Percentiles rank a stretch among this genome's conserved stretches.
These are phyloP conservation scores for Malus hybrid DNA, from an alignment of 331 rosid genomes.

Conservation along the genomic window DNA sequence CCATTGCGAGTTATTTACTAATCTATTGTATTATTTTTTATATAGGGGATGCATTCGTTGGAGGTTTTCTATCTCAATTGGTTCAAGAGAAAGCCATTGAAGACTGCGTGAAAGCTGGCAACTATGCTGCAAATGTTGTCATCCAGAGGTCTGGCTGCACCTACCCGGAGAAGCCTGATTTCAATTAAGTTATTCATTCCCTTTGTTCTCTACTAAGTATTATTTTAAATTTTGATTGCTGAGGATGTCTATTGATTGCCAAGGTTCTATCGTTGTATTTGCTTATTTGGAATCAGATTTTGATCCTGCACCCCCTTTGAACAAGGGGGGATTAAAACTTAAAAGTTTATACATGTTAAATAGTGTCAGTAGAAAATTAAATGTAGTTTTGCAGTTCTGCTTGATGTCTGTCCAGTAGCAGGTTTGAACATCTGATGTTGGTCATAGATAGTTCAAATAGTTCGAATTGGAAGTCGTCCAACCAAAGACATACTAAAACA, in stretches of 20 bases:
- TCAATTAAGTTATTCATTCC: conserved; percentile 21
- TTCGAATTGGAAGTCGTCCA: background rate
- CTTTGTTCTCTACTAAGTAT: background rate
- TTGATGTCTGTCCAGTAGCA: background rate
- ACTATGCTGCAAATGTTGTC: conserved; percentile 76
- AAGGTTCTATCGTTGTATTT: background rate
- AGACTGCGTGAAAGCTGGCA: conserved; percentile 84
- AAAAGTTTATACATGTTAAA: background rate
- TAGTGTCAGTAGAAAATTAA: background rate
- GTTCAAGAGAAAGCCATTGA: conserved; percentile 66
- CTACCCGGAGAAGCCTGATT: conserved; percentile 89
- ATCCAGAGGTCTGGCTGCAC: conserved; percentile 95
- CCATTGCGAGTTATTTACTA: background rate
- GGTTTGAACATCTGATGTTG: background rate
- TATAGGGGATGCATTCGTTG: conserved; percentile 86
- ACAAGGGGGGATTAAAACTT: background rate
- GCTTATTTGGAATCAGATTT: background rate
- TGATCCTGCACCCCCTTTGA: background rate
- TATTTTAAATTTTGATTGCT: background rate
- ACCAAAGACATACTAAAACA: background rate
- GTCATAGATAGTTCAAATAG: background rate
- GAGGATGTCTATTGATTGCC: background rate
- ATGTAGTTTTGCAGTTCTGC: background rate
- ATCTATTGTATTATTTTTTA: background rate
- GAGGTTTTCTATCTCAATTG: conserved; percentile 84